Percentiles rank a stretch among this genome's conserved stretches.
phyloP scores from a whole-genome alignment of 2,329 filamentous ascomycete species.

The Rhynchosporium graminicola region DNA sequence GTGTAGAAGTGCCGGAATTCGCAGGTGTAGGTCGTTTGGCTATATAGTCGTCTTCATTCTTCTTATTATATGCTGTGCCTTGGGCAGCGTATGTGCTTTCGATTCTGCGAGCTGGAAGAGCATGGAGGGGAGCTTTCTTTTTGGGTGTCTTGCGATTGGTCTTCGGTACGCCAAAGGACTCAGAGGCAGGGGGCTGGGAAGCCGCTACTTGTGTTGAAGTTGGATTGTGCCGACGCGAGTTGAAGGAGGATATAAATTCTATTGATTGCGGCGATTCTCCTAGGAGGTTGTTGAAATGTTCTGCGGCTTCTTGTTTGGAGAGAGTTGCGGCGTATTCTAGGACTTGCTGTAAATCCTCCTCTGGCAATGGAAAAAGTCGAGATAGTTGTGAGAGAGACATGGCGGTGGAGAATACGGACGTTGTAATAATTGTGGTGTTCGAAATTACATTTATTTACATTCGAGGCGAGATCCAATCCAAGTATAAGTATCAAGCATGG shows the following conservation, averaged over 20 bases:
- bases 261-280: constrained; percentile 78
- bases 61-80: constrained; percentile 75
- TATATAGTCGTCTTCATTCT: constrained; percentile 72
- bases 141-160: constrained; percentile 54
- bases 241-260: constrained; percentile 74
- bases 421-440: neutral
- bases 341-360: constrained; percentile 80
- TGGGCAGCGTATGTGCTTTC: constrained; percentile 59
- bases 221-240: constrained; percentile 60
- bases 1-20: constrained; percentile 41
- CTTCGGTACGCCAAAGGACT: constrained; percentile 48
- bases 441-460: neutral
- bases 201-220: constrained; percentile 18
- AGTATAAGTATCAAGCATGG: neutral
- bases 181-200: constrained; percentile 12
- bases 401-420: neutral
- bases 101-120: constrained; percentile 61
- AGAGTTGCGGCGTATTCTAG: constrained; percentile 79
- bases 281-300: constrained; percentile 84
- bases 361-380: constrained; percentile 79
- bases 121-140: constrained; percentile 62
- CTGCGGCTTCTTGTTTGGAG: constrained; percentile 73
- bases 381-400: constrained; percentile 68
- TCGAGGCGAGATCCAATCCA: constrained; percentile 1
- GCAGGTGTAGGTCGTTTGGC: constrained; percentile 45